Conservation (phyloP, 306 rosid species). For the Vachellia pachyceras region DNA sequence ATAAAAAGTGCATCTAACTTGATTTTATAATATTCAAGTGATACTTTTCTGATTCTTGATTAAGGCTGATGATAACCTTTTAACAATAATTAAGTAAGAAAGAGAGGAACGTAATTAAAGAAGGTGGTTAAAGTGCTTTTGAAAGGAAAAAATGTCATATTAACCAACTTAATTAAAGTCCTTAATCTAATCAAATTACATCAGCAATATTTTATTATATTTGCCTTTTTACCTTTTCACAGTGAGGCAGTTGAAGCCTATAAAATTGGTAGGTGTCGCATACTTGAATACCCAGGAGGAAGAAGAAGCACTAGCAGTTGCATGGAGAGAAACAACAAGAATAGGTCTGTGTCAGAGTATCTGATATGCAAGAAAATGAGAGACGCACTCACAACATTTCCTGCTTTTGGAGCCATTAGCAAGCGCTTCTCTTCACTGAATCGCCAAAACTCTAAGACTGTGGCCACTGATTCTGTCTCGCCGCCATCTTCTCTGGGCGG, state of each 20-base stretch:
- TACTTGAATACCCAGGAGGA: not conserved
- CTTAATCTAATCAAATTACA: no score
- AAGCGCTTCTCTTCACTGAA: slow-evolving; percentile 23
- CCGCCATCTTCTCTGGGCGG: slow-evolving; percentile 4
- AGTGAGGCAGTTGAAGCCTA: slow-evolving; percentile 8
- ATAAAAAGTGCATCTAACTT: no score
- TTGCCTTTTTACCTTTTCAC: slow-evolving; percentile 12
- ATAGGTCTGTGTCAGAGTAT: slow-evolving; percentile 9
- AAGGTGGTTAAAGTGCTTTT: no score
- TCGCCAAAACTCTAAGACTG: slow-evolving; percentile 15
- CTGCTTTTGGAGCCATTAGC: slow-evolving; percentile 32
- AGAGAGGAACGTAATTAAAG: no score
- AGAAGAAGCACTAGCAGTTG: no score
- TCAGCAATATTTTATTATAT: no score
- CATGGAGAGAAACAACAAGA: slow-evolving; percentile 43
- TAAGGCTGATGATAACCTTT: no score
- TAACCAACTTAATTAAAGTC: no score
- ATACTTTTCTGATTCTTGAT: no score
- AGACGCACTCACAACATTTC: slow-evolving; percentile 40
- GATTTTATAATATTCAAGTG: no score
- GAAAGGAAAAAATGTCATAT: no score
- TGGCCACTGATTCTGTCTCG: slow-evolving; percentile 1
- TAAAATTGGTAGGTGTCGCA: slow-evolving; percentile 28
- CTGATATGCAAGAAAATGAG: slow-evolving; percentile 59
- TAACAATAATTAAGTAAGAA: no score